Percentiles rank a stretch among this genome's conserved stretches.
phyloP scores from a whole-genome alignment of 2,329 filamentous ascomycete species.

The Calonectria multiphialidica region DNA sequence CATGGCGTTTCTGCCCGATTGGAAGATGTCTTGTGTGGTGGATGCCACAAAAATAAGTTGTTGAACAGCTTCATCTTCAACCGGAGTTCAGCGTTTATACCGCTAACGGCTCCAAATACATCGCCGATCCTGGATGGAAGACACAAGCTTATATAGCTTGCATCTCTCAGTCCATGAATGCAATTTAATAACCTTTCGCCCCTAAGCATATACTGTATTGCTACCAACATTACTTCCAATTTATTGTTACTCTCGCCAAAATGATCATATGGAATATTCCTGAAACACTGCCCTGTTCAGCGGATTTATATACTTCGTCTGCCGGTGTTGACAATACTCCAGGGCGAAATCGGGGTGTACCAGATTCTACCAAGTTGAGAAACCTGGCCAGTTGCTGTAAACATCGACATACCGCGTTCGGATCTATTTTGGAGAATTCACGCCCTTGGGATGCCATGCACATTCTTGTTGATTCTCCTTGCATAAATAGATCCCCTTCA shows the following conservation, averaged over 20 bases:
- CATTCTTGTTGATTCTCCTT: neutral
- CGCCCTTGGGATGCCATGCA: neutral
- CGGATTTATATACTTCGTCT: neutral
- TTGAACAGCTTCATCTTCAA: no score
- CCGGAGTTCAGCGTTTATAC: no score
- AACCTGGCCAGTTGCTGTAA: neutral
- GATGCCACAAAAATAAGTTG: no score
- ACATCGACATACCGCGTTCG: neutral
- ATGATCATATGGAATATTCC: neutral
- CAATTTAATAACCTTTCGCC: no score
- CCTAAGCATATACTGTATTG: no score
- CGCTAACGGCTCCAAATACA: no score
- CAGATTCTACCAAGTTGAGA: neutral
- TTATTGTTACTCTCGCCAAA: neutral
- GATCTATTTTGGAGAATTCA: neutral
- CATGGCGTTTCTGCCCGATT: no score
- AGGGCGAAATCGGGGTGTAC: neutral
- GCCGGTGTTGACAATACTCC: neutral
- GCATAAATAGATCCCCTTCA: neutral
- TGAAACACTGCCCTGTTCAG: neutral
- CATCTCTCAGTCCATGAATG: no score
- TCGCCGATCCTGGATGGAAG: no score
- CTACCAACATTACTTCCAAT: no score
- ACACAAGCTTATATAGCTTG: no score
- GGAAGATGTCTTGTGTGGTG: no score